Percentiles rank a stretch among this genome's conserved stretches.
These are phyloP conservation scores for Emydomyces testavorans DNA, from an alignment of 2,329 filamentous ascomycete species.

Conservation along the genomic window DNA sequence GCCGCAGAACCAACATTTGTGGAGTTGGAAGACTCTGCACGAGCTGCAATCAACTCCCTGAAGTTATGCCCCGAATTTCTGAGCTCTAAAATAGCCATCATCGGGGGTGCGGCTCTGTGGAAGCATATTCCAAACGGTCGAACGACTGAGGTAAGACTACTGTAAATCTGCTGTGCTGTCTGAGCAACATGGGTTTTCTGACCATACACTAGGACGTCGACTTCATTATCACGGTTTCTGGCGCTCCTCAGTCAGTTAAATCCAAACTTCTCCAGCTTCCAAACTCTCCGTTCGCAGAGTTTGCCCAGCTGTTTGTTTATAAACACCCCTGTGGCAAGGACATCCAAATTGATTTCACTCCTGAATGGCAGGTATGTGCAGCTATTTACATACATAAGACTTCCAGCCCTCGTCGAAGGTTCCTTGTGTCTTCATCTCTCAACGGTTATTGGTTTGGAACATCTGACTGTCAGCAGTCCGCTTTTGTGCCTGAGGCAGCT, in stretches of 20 bases:
- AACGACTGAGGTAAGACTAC: conserved; percentile 1
- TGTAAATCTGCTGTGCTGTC: not conserved
- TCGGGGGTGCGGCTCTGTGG: conserved; percentile 8
- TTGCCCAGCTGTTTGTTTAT: conserved; percentile 6
- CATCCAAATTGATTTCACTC: conserved; percentile 10
- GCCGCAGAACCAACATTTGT: conserved; percentile 6
- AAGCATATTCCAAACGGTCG: conserved; percentile 6
- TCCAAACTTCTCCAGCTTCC: conserved; percentile 7
- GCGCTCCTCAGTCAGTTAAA: conserved; percentile 9
- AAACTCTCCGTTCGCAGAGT: conserved; percentile 5
- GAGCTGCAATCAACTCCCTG: conserved; percentile 6
- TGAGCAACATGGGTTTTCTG: not conserved
- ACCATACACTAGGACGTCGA: conserved; percentile 8
- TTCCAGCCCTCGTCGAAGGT: no score
- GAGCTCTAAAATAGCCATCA: conserved; percentile 9
- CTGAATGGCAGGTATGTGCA: conserved; percentile 12
- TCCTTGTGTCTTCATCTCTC: not conserved
- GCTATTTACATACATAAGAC: no score
- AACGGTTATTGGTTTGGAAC: not conserved
- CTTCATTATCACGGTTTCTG: conserved; percentile 9
- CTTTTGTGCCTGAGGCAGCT: conserved; percentile 7
- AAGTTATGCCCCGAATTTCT: conserved; percentile 6
- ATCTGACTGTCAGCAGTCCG: conserved; percentile 1
- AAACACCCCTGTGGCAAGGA: conserved; percentile 4
- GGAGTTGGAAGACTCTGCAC: conserved; percentile 10